Evolutionary conservation across 371 early-diverging fungal species (phyloP), one percentile per base, ranked within the genome.

Genomic region (Mortierella sp.): DNA sequence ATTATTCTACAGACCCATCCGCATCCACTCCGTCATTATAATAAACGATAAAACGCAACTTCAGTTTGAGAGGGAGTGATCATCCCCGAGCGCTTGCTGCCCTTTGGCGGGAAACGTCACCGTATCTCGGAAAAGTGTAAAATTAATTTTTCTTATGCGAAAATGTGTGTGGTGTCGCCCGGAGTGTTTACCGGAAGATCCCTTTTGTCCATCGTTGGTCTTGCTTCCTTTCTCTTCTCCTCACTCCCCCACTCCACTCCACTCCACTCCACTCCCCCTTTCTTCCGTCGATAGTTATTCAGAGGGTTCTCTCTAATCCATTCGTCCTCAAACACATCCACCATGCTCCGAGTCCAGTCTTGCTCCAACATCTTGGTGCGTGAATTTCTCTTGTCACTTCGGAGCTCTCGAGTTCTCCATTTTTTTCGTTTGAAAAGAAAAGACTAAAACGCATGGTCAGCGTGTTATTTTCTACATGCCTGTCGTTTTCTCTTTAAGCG

Each of bases 331-430:
- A 47, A 62, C 47, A 6, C 26, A 26, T 44, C 31, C 67, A 32
- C 68, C 51, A 73, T 73, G 75, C 37, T 73, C 68, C 68, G 75
- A 47, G 51, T 73, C 56, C 68, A 73, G 64, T 67, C 73, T 28
- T 61, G 63, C 58, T 57, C 67, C 58, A 73, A 73, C 68, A 59
- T 68, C 67, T 51, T 73, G 75, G 75, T 73, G 64, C 73, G 63
- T 66, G 48, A 27, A 28, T 52, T 50, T 7, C 56, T 47, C 30
- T 19, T 30, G 37, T 32, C 17, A 27, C 50, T 28, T 50, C 41
- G 41, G 60, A 28, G 49, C 30, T 27, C 6, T 23, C 37, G 15
- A 43, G 26, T 41, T 56, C 42, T 51, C 32, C 52, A 52, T 59
- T 58, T 66, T 56, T 50, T 48, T 37, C 48, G 34, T 43, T 12